A percentile compares a stretch with the other conserved stretches of the same genome.
These are phyloP conservation scores for Vararia minispora DNA, from an alignment of 768 basidiomycete genomes.

Conservation along the genomic window DNA sequence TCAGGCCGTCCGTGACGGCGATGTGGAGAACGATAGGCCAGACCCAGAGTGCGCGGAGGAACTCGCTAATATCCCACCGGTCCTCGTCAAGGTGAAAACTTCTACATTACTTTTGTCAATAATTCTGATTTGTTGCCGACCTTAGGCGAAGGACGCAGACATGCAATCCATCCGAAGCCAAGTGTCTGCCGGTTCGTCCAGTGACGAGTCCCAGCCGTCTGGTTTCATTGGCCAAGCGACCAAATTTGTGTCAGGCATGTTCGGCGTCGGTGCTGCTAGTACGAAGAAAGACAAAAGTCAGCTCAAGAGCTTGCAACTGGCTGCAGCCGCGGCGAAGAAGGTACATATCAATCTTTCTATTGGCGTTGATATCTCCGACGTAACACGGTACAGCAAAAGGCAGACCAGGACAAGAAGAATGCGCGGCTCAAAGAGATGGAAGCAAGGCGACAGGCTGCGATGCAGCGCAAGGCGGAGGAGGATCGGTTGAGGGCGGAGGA, in stretches of 20 bases:
- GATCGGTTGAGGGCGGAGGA: slow-evolving; percentile 53
- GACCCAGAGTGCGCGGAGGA: no score
- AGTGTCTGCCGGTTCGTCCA: slow-evolving; percentile 37
- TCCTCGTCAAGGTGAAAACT: slow-evolving; percentile 36
- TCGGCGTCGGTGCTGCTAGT: slow-evolving; percentile 44
- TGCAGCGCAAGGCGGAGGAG: slow-evolving; percentile 70
- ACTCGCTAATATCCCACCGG: no score
- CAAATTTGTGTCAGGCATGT: slow-evolving; percentile 53
- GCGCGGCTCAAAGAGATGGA: slow-evolving; percentile 74
- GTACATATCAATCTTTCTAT: slow-evolving; percentile 28
- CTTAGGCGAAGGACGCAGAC: no score
- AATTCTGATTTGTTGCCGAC: neutral
- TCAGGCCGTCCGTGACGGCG: no score
- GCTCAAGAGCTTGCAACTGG: slow-evolving; percentile 73
- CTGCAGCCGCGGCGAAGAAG: slow-evolving; percentile 81
- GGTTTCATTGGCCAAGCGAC: slow-evolving; percentile 66
- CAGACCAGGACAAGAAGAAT: slow-evolving; percentile 72
- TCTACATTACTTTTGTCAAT: slow-evolving; percentile 11
- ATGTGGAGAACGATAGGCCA: slow-evolving; percentile 30
- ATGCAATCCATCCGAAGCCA: slow-evolving; percentile 35
- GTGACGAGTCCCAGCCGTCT: slow-evolving; percentile 24
- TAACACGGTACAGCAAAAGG: slow-evolving; percentile 59
- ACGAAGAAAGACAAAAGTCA: slow-evolving; percentile 66
- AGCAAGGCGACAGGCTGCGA: slow-evolving; percentile 55
- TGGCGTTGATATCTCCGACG: neutral